Evolutionary conservation across 129 eudicot genomes (phyloP), one percentile per base, ranked within the genome.

Genomic region (Pulicaria dysenterica): DNA sequence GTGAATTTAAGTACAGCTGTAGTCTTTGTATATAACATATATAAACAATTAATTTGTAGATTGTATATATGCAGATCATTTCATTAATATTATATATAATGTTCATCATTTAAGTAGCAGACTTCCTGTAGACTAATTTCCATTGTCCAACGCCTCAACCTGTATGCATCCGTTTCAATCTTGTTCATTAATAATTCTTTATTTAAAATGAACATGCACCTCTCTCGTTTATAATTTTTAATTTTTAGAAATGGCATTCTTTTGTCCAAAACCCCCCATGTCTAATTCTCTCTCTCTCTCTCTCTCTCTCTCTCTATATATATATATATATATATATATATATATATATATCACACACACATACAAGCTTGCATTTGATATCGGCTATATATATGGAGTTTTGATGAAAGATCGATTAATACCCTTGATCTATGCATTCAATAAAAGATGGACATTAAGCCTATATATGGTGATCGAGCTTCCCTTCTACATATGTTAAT

Each of bases 261-360:
- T 42, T 40, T 37, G 38, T 77, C 75, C 59, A 47, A 70, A 69
- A 62, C n/a, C n/a, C n/a, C 24, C 82, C 77, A 61, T 70, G 82
- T 50, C 73, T 44, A 8, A 62, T 53, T 70, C 49, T 70, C 64
- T 74, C 72, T 58, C 74, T 67, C 34, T 67, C 71, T 58, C 38
- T 11, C 67, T 24, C 37, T 36, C 72, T 47, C 72, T 46, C 72
- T 2, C 31, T 24, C 31, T 24, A 48, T 14, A 36, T 14, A 55
- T 54, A 13, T 44, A 45, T 24, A 24, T 24, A 24, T 24, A 24
- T 24, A 24, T 24, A 24, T 24, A 24, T 24, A 24, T 24, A 24
- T 24, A 42, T 41, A 42, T 56, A 42, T 49, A 36, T 67, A 43
- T 37, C n/a, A 55, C 39, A 8, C 6, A 12, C 8, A 37, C 38